Evolutionary conservation across 305 asterid genomes (phyloP).

Genomic region (Solanum hybrid): DNA sequence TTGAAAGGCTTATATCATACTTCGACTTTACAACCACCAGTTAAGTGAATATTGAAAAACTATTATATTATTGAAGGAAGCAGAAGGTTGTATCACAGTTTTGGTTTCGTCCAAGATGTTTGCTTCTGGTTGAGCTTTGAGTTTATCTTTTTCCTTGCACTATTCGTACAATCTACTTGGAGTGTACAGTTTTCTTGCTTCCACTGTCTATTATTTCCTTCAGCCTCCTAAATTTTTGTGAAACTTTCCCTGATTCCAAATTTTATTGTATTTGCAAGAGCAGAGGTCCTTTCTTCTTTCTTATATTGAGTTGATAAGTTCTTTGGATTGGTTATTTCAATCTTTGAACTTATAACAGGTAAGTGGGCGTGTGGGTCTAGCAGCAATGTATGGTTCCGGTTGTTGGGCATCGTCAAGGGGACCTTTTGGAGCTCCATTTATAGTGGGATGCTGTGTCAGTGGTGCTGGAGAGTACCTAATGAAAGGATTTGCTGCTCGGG

Average conservation of each 20-base stretch:
- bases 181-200: not conserved
- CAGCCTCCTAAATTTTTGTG: not conserved
- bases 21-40: not conserved
- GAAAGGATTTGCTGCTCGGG: slow-evolving; percentile 78
- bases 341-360: slow-evolving; percentile 31
- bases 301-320: not conserved
- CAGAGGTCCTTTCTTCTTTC: not conserved
- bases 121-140: not conserved
- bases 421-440: slow-evolving; percentile 42
- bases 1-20: not conserved
- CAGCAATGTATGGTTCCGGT: slow-evolving; percentile 86
- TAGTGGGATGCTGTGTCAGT: slow-evolving; percentile 79
- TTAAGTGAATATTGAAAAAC: not conserved
- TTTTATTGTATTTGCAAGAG: not conserved
- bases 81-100: not conserved
- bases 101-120: not conserved
- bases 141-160: not conserved
- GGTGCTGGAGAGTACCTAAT: slow-evolving; percentile 92
- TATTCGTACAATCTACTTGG: not conserved
- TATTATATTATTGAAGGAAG: not conserved
- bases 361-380: slow-evolving; percentile 90
- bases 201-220: not conserved
- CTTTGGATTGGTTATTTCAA: not conserved
- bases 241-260: not conserved
- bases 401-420: slow-evolving; percentile 84